Percentiles rank a stretch among this genome's conserved stretches.
Evolutionary conservation across 2,329 filamentous ascomycete species (phyloP).

Genomic region (Fusarium haematococcum): DNA sequence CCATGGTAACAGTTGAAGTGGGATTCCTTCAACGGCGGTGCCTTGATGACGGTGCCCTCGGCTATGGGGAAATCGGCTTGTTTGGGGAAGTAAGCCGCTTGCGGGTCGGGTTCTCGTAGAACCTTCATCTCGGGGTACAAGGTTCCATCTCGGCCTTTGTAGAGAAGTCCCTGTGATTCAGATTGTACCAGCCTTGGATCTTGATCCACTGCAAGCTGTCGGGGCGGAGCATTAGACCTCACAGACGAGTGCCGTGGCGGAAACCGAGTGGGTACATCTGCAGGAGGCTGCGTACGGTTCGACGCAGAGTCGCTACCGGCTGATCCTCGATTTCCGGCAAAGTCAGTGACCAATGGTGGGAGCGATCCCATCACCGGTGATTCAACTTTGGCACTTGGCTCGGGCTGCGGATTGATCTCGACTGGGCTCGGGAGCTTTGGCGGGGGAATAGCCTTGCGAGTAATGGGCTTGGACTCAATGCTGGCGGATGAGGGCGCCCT

Average conservation of each 20-base stretch:
- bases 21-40: constrained; percentile 57
- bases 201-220: constrained; percentile 38
- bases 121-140: constrained; percentile 57
- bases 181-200: constrained; percentile 50
- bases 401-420: constrained; percentile 39
- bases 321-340: constrained; percentile 25
- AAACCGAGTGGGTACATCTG: constrained; percentile 41
- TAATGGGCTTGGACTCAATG: constrained; percentile 34
- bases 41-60: constrained; percentile 54
- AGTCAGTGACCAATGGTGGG: constrained; percentile 29
- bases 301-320: constrained; percentile 38
- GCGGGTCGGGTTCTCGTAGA: constrained; percentile 49
- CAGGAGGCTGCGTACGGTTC: constrained; percentile 27
- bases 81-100: constrained; percentile 53
- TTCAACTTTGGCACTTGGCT: constrained; percentile 26
- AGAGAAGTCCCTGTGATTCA: constrained; percentile 50
- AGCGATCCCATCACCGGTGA: constrained; percentile 39
- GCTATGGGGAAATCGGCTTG: constrained; percentile 44
- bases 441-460: constrained; percentile 44
- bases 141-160: constrained; percentile 54
- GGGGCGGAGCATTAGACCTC: constrained; percentile 37
- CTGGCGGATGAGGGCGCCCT: constrained; percentile 27
- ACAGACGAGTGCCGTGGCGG: constrained; percentile 50
- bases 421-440: constrained; percentile 36
- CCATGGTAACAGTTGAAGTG: constrained; percentile 61